These are phyloP conservation scores for Brassica nigra DNA, from an alignment of 345 rosid species.

Conservation along the genomic window DNA sequence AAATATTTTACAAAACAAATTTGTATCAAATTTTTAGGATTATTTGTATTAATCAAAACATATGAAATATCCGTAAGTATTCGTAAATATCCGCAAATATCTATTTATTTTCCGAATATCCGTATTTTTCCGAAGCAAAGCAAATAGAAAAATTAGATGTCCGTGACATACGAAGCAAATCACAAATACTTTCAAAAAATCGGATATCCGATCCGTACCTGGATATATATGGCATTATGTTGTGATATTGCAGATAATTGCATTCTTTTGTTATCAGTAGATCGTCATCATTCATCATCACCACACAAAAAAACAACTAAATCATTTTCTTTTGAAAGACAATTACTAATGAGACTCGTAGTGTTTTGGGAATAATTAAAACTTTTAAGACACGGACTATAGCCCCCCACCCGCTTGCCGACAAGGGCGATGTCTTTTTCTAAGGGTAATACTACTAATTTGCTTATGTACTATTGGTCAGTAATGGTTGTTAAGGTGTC, in stretches of 20 bases:
- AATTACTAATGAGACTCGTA: slow-evolving; percentile 1
- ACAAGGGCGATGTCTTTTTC: slow-evolving; percentile 3
- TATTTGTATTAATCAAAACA: too few relatives aligned
- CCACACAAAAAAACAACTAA: neutral
- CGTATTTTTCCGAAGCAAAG: too few relatives aligned
- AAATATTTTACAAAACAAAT: too few relatives aligned
- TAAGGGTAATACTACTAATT: neutral
- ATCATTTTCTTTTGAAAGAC: neutral
- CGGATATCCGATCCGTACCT: too few relatives aligned
- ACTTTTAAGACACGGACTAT: neutral
- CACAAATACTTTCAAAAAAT: too few relatives aligned
- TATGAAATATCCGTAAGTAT: too few relatives aligned
- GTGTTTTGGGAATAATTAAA: neutral
- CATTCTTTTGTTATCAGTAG: neutral
- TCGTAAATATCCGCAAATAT: too few relatives aligned
- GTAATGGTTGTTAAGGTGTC: neutral
- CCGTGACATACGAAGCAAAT: too few relatives aligned
- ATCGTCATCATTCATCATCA: neutral
- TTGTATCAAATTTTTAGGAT: too few relatives aligned
- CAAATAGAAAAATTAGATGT: too few relatives aligned
- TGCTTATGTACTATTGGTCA: neutral
- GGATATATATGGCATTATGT: too few relatives aligned
- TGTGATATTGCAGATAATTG: neutral
- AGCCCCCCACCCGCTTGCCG: slow-evolving; percentile 9
- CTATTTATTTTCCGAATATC: too few relatives aligned